Conservation (phyloP, 805 yeast species). For the Ogataea ramenticola region DNA sequence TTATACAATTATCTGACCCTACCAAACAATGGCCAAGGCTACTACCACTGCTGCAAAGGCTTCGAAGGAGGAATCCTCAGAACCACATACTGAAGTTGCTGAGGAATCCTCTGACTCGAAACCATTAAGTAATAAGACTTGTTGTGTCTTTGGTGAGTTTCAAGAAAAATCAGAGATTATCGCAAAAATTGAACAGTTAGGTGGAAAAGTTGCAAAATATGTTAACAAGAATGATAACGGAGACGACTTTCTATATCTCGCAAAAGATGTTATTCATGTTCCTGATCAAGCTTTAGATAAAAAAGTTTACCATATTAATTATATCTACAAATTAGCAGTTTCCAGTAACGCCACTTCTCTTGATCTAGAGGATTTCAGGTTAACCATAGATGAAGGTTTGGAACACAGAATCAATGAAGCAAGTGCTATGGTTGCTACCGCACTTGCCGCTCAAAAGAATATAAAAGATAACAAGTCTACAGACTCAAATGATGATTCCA, state of each 20-base stretch:
- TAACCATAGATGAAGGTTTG: slow-evolving; percentile 1
- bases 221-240: slow-evolving; percentile 1
- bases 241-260: slow-evolving; percentile 8
- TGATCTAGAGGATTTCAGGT: slow-evolving; percentile 13
- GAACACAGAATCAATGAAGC: not conserved
- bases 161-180: slow-evolving; percentile 9
- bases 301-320: not conserved
- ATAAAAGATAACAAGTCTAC: not conserved
- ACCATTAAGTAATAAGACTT: too few species aligned
- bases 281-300: slow-evolving; percentile 1
- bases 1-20: too few species aligned
- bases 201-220: slow-evolving; percentile 11
- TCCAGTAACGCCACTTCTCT: not conserved
- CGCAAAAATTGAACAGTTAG: slow-evolving; percentile 13
- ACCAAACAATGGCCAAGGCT: too few species aligned
- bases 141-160: not conserved
- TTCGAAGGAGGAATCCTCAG: too few species aligned
- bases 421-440: slow-evolving; percentile 1
- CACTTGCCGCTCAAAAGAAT: not conserved
- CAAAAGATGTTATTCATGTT: slow-evolving; percentile 12
- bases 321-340: not conserved
- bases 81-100: too few species aligned
- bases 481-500: too few species aligned
- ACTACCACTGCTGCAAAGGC: too few species aligned
- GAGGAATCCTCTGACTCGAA: too few species aligned